These are phyloP conservation scores for Auricularia sp. DNA, from an alignment of 768 basidiomycete genomes.

Conservation along the genomic window DNA sequence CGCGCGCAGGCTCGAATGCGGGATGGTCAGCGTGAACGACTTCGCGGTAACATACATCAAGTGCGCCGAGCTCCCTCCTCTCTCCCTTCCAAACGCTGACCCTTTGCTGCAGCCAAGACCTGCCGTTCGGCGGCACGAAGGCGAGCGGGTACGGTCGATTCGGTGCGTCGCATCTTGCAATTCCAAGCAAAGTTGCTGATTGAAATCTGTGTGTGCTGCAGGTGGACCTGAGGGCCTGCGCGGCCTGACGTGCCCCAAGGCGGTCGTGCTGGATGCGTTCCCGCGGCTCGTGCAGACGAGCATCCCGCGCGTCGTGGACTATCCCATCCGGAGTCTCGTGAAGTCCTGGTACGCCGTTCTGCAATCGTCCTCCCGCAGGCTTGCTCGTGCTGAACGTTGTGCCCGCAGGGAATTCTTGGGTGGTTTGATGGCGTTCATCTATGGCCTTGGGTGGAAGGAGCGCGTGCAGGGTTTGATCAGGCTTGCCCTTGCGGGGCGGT, in stretches of 20 bases:
- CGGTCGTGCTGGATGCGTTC: slow-evolving; percentile 77
- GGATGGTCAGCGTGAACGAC: slow-evolving; percentile 97
- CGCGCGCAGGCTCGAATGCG: slow-evolving; percentile 75
- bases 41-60: slow-evolving; percentile 81
- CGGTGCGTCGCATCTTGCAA: slow-evolving; percentile 34
- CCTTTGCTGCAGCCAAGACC: slow-evolving; percentile 51
- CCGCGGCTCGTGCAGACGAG: slow-evolving; percentile 72
- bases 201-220: slow-evolving; percentile 18
- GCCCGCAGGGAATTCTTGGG: slow-evolving; percentile 38
- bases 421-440: slow-evolving; percentile 37
- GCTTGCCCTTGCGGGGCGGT: slow-evolving; percentile 6
- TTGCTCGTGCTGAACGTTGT: background rate
- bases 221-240: slow-evolving; percentile 92
- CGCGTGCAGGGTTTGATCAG: slow-evolving; percentile 8
- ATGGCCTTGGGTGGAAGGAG: slow-evolving; percentile 34
- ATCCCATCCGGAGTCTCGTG: slow-evolving; percentile 64
- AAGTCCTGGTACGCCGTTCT: slow-evolving; percentile 56
- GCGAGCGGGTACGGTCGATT: slow-evolving; percentile 90
- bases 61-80: slow-evolving; percentile 16
- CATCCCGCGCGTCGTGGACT: slow-evolving; percentile 81
- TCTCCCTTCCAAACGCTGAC: slow-evolving; percentile 4
- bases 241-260: slow-evolving; percentile 78
- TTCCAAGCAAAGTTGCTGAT: background rate
- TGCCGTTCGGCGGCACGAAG: slow-evolving; percentile 93
- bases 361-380: slow-evolving; percentile 1